phyloP scores from a whole-genome alignment of 805 yeast species.

The Saccharomycopsis oosterbeekiorum region DNA sequence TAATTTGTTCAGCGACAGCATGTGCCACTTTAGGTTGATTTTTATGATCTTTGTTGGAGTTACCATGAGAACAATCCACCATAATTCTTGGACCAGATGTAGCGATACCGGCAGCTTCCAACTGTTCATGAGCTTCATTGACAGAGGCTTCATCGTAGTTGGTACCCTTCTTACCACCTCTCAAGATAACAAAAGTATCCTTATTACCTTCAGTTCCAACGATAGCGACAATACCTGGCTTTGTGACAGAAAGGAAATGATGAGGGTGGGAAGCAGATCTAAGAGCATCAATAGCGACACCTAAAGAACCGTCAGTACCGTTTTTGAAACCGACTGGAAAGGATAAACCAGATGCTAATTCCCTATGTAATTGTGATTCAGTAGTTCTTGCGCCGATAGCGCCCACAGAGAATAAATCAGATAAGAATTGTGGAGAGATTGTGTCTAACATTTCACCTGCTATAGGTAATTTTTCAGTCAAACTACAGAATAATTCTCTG shows the following conservation, averaged over 20 bases:
- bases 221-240: constrained; percentile 94
- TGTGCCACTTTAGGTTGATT: constrained; percentile 92
- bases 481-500: constrained; percentile 72
- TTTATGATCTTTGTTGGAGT: constrained; percentile 85
- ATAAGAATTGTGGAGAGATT: constrained; percentile 89
- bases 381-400: constrained; percentile 99
- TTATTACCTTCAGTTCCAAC: constrained; percentile 93
- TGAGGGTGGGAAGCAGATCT: constrained; percentile 87
- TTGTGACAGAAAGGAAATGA: constrained; percentile 95
- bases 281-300: constrained; percentile 90
- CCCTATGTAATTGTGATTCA: constrained; percentile 96
- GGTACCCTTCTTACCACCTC: constrained; percentile 94
- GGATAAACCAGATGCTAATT: constrained; percentile 93
- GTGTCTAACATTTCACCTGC: constrained; percentile 98
- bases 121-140: constrained; percentile 57
- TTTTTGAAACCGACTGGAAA: constrained; percentile 98
- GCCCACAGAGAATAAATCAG: constrained; percentile 86
- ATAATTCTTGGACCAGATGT: constrained; percentile 48
- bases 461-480: constrained; percentile 82
- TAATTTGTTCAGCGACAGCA: constrained; percentile 71
- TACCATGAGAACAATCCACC: constrained; percentile 98
- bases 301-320: constrained; percentile 93
- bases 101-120: constrained; percentile 29
- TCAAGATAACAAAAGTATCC: constrained; percentile 84
- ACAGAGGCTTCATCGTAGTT: constrained; percentile 83